Evolutionary conservation across 495 filamentous ascomycete genomes (phyloP).

Genomic region (Daldinia decipiens): DNA sequence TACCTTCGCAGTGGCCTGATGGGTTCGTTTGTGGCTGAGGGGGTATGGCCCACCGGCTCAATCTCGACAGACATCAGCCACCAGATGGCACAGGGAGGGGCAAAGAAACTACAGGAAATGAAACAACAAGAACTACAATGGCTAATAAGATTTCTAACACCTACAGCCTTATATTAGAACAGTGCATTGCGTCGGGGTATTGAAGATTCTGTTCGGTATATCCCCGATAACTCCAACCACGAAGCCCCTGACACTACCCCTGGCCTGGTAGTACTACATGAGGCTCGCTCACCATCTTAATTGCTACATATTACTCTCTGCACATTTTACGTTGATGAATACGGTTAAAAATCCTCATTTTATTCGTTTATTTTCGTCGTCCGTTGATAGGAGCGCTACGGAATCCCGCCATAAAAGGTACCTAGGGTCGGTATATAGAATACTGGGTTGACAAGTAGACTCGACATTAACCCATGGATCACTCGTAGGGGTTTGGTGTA

Average conservation of each 20-base stretch:
- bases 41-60: background rate
- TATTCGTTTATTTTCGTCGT: background rate
- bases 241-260: background rate
- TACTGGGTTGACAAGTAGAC: background rate
- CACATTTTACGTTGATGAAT: background rate
- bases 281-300: background rate
- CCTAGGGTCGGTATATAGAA: background rate
- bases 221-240: background rate
- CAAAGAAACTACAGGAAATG: background rate
- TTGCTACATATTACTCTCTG: background rate
- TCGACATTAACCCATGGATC: background rate
- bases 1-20: background rate
- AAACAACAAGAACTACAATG: background rate
- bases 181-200: background rate
- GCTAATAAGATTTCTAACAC: background rate
- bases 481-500: background rate
- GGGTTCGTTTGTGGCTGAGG: background rate
- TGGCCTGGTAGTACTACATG: background rate
- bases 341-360: background rate
- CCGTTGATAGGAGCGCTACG: background rate
- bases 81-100: background rate
- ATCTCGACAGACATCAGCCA: background rate
- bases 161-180: background rate
- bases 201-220: background rate
- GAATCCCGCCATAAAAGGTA: background rate